Evolutionary conservation across 768 basidiomycete species (phyloP), one percentile per base, ranked within the genome.

Genomic region (Boletus rubroflammeus): DNA sequence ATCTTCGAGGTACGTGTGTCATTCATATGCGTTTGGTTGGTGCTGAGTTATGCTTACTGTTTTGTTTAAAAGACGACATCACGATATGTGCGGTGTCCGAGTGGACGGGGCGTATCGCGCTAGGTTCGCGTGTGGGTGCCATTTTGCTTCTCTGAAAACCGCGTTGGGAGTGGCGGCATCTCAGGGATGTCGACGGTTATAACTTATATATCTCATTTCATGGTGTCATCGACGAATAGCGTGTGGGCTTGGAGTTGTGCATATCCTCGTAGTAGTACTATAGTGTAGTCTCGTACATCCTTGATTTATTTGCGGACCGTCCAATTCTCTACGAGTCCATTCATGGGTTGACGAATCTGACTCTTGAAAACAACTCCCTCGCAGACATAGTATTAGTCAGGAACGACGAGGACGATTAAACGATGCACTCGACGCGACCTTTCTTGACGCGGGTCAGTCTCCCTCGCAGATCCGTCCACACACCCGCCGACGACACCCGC

Each of bases 71-170:
- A 62, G 79, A 80, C 57, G 80, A 81, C 57, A 64, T 79, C 6
- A 75, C 67, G 11, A 68, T 70, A 48, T 81, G 79, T 55, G 71
- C 76, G 9, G 71, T 81, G 36, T 73, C 73, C 6, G 80, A 81
- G 56, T 65, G 72, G 39, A 76, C 63, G 48, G 80, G 80, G 6
- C 68, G 58, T 7, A 76, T 81, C 45, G 66, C 74, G 2, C 56
- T 78, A 36, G 77, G 77, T 6, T 75, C 75, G 57, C 60, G 79
- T 31, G 62, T 68, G 8, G 78, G 79, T 7, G 66, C 48, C 3
- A 61, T 67, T n/a, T 41, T 26, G 0, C 46, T 66, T n/a, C 46
- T 66, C 6, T 67, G 41, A 64, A 19, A 31, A 17, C n/a, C n/a
- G n/a, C 14, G 1, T 28, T 6, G 3, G 17, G 42, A 6, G 10